Base-by-base conservation (phyloP, 306 rosid species). In the Rosa persica region DNA sequence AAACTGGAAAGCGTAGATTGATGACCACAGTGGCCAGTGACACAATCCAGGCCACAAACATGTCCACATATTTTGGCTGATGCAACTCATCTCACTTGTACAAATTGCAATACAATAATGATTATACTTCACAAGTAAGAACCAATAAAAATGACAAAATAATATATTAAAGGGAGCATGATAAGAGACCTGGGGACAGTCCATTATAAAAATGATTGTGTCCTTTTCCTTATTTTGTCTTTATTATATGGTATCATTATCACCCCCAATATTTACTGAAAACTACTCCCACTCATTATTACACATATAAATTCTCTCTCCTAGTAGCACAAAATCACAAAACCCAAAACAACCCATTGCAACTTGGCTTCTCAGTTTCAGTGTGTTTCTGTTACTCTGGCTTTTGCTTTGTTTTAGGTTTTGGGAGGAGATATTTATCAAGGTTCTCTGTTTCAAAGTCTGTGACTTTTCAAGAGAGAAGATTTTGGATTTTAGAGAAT, bases 201-300 rank as follows among this genome's bases (percentile, higher is more conserved):
- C 83, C 89, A 89, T 85, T 79, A 85, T 72, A 80, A 78, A 81
- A 76, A 78, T 79, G 88, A 79, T 85, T 70, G 46, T 83, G 91
- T 83, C 91, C 69, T 82, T 87, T 90, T 82, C 83, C 81, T 54
- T 74, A 46, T 73, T 91, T 91, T 92, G 96, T 95, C 96, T 64
- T 88, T 64, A 79, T 81, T 74, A 72, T 52, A 79, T 74, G 70
- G 80, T 83, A 74, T 54, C 89, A 84, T 84, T 87, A 84, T 67
- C 71, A 64, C 75, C 65, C 62, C 81, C 80, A 57, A 55, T 67
- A 73, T 30, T 81, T 55, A 79, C 71, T 79, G 61, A 80, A 78
- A 66, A 62, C 81, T 71, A 51, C 87, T 34, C 80, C 84, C 81
- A 27, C 70, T 81, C 75, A 54, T 71, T 76, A 76, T 76, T 75